Base-by-base conservation (phyloP, 1,284 basidiomycete species). In the Lignosus rhinocerotis region DNA sequence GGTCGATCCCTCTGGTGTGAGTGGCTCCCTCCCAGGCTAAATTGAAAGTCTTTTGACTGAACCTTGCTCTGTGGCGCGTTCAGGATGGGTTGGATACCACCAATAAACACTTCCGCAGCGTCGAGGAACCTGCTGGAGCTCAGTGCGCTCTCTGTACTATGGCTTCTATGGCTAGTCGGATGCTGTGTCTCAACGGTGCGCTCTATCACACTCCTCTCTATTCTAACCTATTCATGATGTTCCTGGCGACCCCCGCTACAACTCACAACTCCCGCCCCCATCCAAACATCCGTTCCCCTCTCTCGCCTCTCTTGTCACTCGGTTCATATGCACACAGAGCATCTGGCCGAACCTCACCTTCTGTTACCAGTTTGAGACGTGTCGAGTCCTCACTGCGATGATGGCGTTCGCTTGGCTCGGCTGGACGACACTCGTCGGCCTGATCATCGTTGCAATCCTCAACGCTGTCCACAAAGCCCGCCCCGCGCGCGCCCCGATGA, bases 341-440 rank as follows among this genome's bases (percentile, higher is more conserved):
- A 66, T 68, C 57, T 90, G 88, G 88, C 83, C 82, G 6, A 72
- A 82, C 64, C 77, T 90, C 8, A 72, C 74, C 12, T 85, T 74
- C 53, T 90, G 87, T 70, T 78, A 79, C 60, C 68, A 76, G 56
- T 83, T 78, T 66, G 69, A 76, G 56, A 69, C 83, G 0, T 90
- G 88, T 66, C 79, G 84, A 48, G 60, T 87, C 43, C 80, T 89
- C 36, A 80, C 84, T 3, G 84, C 86, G 1, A 75, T 90, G 66
- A 75, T 89, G 45, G 88, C 84, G 0, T 88, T 90, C 60, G 75
- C 84, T 3, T 90, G 88, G 88, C 74, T 89, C 5, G 77, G 79
- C 36, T 88, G 86, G 84, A 70, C 88, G 51, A 71, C 77, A 5
- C 70, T 88, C 59, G 77, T 80, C 16, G 72, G 73, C n/a, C 75